Base-by-base conservation (phyloP, 208 protist genomes). In the Leishmania gerbilli region DNA sequence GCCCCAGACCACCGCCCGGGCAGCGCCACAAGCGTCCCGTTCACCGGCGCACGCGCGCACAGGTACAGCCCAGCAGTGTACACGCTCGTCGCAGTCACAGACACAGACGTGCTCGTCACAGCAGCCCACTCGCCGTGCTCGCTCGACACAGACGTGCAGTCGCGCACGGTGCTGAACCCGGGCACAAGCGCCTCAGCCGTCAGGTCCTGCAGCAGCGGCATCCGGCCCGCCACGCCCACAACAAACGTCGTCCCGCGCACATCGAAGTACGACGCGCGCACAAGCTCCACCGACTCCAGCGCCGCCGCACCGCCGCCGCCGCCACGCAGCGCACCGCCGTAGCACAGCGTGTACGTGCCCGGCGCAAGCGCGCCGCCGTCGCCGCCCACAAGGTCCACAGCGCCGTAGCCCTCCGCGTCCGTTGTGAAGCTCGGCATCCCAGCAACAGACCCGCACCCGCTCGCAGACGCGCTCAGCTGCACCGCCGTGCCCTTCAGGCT, bases 271-370 rank as follows among this genome's bases (percentile, higher is more conserved):
- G 87, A 76, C 31, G 83, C 86, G 17, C 80, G 51, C 71, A 92
- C 78, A n/a, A 91, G 78, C 74, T 85, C 74, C 71, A 95, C 88
- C 1, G 87, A 84, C 77, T 76, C 72, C 21, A 89, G 71, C 19
- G 84, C 47, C 1, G 27, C 19, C 84, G 68, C 55, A 31, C 65
- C 42, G 78, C 47, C 34, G 78, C 47, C 34, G 76, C 40, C 42
- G 71, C 79, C 65, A 45, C 21, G 60, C 60, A 2, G 51, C 7
- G 42, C 68, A 34, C 42, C 60, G 77, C 71, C 77, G 77, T 85
- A 79, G 78, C 92, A 95, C 42, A 95, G 31, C 49, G 87, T 91
- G 87, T 93, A 95, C 19, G 72, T 79, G 47, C 90, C 92, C n/a
- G 83, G n/a, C 34, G 80, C 56, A 56, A 88, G 80, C 19, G 86